Conservation (phyloP, 2,329 filamentous ascomycete species). For the Diaporthe aspalathi region DNA sequence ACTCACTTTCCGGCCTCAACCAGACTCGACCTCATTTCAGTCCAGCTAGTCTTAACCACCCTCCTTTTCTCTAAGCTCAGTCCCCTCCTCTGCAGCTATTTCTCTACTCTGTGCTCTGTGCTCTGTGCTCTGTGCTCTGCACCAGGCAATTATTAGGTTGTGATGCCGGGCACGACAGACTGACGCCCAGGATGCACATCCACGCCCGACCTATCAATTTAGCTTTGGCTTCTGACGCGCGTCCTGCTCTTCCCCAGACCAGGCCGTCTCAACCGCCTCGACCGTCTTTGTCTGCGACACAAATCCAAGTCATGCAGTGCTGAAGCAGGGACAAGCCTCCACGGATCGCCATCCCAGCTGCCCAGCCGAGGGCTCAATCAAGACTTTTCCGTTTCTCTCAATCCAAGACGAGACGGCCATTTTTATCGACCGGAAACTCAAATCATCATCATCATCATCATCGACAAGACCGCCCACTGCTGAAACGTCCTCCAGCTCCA, state of each 20-base stretch:
- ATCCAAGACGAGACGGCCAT: conserved; percentile 9
- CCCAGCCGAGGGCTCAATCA: neutral
- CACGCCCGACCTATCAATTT: conserved; percentile 4
- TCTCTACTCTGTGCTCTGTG: neutral
- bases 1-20: neutral
- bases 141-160: too few relatives aligned
- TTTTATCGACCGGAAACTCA: conserved; percentile 17
- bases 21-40: neutral
- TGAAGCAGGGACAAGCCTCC: conserved; percentile 12
- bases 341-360: neutral
- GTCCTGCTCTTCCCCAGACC: conserved; percentile 3
- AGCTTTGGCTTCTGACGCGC: conserved; percentile 32
- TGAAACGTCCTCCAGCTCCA: conserved; percentile 13
- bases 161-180: too few relatives aligned
- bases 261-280: neutral
- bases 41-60: neutral
- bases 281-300: neutral
- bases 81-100: neutral
- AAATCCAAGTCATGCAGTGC: conserved; percentile 17
- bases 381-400: neutral
- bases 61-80: neutral
- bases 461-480: neutral
- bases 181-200: too few relatives aligned
- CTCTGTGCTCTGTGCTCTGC: neutral
- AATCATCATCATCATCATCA: conserved; percentile 3